A percentile compares a stretch with the other conserved stretches of the same genome.
phyloP scores from a whole-genome alignment of 2,329 filamentous ascomycete genomes.

The Hawksworthiomyces lignivorus region DNA sequence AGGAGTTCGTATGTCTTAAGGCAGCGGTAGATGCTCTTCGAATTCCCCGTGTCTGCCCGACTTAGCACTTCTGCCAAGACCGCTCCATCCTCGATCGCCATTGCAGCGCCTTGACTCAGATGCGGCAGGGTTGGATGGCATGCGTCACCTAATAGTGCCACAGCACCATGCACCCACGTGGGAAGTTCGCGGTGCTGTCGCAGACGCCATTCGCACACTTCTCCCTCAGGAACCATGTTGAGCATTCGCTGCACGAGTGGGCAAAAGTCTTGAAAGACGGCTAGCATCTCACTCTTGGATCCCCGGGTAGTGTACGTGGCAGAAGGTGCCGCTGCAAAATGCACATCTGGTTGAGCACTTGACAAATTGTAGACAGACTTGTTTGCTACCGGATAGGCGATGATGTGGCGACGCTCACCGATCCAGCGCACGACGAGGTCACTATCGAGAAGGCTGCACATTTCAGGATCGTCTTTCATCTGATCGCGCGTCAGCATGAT shows the following conservation, averaged over 20 bases:
- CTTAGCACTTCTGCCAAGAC: constrained; percentile 48
- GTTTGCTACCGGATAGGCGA: constrained; percentile 65
- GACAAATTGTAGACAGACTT: constrained; percentile 60
- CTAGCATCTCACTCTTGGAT: constrained; percentile 52
- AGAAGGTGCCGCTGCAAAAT: constrained; percentile 50
- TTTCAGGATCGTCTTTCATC: constrained; percentile 59
- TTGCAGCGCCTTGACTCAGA: constrained; percentile 59
- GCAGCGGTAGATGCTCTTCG: constrained; percentile 36
- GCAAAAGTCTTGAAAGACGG: constrained; percentile 56
- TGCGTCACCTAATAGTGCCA: constrained; percentile 54
- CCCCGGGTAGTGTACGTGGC: constrained; percentile 57
- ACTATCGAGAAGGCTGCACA: constrained; percentile 58
- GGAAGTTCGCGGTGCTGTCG: constrained; percentile 49
- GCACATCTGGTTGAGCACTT: constrained; percentile 52
- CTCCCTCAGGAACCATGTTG: constrained; percentile 50
- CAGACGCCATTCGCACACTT: constrained; percentile 59
- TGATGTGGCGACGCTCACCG: constrained; percentile 66
- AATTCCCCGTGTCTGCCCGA: constrained; percentile 16
- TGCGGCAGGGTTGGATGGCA: constrained; percentile 63
- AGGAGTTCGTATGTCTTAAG: constrained; percentile 48
- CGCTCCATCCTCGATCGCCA: constrained; percentile 60
- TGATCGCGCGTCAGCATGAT: constrained; percentile 65
- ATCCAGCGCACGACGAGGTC: constrained; percentile 69
- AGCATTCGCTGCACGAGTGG: constrained; percentile 51
- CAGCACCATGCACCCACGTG: constrained; percentile 49